Evolutionary conservation across 768 basidiomycete genomes (phyloP).

Genomic region (Tulasnella sp.): DNA sequence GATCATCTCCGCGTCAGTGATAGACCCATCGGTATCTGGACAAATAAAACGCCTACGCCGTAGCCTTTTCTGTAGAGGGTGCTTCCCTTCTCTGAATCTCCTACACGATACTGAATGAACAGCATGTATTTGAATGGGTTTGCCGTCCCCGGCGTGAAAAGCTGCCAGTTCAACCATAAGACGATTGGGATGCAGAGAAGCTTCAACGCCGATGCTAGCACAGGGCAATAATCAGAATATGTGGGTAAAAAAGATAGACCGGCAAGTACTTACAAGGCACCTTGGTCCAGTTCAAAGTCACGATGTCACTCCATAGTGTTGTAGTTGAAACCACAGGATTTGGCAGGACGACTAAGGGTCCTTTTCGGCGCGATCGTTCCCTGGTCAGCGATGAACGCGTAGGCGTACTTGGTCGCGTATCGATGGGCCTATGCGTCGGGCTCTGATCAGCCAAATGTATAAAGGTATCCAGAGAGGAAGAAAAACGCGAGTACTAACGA

Average conservation of each 20-base stretch:
- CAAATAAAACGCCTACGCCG: slow-evolving; percentile 19
- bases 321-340: not conserved
- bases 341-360: not conserved
- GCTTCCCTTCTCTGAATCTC: slow-evolving; percentile 40
- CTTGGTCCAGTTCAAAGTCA: slow-evolving; percentile 54
- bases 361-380: not conserved
- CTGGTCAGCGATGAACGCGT: not conserved
- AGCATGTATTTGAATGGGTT: slow-evolving; percentile 72
- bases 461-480: not conserved
- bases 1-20: too few relatives aligned
- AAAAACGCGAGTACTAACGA: slow-evolving; percentile 44
- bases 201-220: slow-evolving; percentile 52
- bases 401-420: not conserved
- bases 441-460: not conserved
- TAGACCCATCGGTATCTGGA: too few relatives aligned
- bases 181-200: slow-evolving; percentile 50
- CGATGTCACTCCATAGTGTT: slow-evolving; percentile 40
- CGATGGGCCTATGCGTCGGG: not conserved
- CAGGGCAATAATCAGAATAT: not conserved
- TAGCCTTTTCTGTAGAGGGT: slow-evolving; percentile 61
- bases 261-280: slow-evolving; percentile 47
- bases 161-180: slow-evolving; percentile 54
- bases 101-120: slow-evolving; percentile 55
- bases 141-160: slow-evolving; percentile 36
- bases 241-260: not conserved